Percentiles rank a stretch among this genome's conserved stretches.
Conservation (phyloP, 768 basidiomycete genomes). For the Suillus luteus region DNA sequence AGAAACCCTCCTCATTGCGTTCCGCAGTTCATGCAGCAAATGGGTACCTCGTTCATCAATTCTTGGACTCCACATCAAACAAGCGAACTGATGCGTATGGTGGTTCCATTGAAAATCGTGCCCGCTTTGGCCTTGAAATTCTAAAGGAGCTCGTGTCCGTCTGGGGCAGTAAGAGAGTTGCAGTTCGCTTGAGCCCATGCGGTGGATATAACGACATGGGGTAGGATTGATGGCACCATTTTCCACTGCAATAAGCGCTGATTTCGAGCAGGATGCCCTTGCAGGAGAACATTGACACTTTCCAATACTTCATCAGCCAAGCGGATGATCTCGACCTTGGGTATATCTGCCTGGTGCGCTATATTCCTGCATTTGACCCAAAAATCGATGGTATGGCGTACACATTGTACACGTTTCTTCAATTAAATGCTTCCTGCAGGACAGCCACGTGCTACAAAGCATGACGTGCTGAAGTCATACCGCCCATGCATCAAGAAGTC, state of each 20-base stretch:
- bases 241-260: not conserved
- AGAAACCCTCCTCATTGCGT: not conserved
- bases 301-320: constrained; percentile 41
- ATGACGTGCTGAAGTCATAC: constrained; percentile 44
- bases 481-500: constrained; percentile 38
- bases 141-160: constrained; percentile 44
- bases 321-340: constrained; percentile 39
- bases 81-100: constrained; percentile 60
- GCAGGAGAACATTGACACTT: constrained; percentile 45
- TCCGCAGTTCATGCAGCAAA: constrained; percentile 43
- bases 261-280: constrained; percentile 41
- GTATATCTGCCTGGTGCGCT: constrained; percentile 29
- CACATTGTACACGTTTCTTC: not conserved
- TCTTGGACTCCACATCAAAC: constrained; percentile 52
- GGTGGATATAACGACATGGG: constrained; percentile 50
- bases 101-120: constrained; percentile 58
- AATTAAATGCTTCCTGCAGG: constrained; percentile 20
- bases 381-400: constrained; percentile 24
- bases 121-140: constrained; percentile 54
- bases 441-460: constrained; percentile 35
- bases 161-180: constrained; percentile 46
- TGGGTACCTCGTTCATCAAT: constrained; percentile 50
- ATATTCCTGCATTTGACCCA: constrained; percentile 22
- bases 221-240: constrained; percentile 20
- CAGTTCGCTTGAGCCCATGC: constrained; percentile 45